A percentile compares a stretch with the other conserved stretches of the same genome.
Conservation (phyloP, 2,329 filamentous ascomycete genomes). For the Colletotrichum kahawae region DNA sequence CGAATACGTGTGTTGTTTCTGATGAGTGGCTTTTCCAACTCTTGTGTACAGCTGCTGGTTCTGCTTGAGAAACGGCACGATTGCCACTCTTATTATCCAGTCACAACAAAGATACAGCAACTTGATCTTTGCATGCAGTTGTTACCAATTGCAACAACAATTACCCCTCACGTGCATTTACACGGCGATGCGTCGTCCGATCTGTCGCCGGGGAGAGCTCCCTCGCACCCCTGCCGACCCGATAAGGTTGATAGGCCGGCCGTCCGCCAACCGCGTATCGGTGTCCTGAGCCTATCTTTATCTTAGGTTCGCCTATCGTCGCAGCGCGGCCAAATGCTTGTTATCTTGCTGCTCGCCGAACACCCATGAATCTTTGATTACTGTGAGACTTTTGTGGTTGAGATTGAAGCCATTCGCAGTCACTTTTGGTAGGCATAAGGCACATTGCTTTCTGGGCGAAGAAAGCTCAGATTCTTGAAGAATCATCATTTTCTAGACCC, state of each 20-base stretch:
- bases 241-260: constrained; percentile 10
- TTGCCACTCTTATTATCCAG: not conserved
- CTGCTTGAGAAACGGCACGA: not conserved
- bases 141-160: not conserved
- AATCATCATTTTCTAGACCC: not conserved
- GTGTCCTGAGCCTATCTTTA: constrained; percentile 4
- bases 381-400: not conserved
- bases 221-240: not conserved
- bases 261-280: not conserved
- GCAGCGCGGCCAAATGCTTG: not conserved
- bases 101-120: not conserved
- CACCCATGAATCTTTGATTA: not conserved
- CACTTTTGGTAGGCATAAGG: not conserved
- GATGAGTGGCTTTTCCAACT: not conserved
- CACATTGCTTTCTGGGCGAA: not conserved
- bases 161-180: not conserved
- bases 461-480: not conserved
- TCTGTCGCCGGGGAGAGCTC: not conserved
- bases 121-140: not conserved
- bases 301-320: constrained; percentile 3
- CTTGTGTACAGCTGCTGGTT: not conserved
- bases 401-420: not conserved
- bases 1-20: not conserved
- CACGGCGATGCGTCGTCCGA: not conserved
- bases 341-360: not conserved